Percentiles rank a stretch among this genome's conserved stretches.
phyloP scores from a whole-genome alignment of 2,329 filamentous ascomycete genomes.

The Lasiodiplodia citricola region DNA sequence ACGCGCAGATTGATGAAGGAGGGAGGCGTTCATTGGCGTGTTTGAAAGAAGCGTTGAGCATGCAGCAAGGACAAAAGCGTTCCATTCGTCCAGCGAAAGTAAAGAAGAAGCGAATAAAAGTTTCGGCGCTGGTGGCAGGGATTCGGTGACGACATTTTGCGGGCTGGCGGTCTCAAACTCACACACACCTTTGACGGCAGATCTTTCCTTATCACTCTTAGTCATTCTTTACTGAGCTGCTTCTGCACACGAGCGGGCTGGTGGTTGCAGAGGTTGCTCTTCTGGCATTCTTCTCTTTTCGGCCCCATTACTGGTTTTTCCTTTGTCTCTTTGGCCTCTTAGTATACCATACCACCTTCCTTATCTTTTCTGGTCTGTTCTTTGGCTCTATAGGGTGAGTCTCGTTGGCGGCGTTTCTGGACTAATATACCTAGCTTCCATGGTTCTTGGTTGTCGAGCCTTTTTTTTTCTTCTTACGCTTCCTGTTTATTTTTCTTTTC shows the following conservation, averaged over 20 bases:
- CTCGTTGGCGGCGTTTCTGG: not conserved
- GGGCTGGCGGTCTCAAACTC: not conserved
- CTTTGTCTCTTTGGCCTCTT: not conserved
- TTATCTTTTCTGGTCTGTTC: not conserved
- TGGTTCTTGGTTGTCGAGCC: not conserved
- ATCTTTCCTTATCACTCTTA: not conserved
- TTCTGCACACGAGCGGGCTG: slow-evolving; percentile 5
- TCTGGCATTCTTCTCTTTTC: not conserved
- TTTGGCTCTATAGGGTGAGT: not conserved
- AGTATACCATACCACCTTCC: slow-evolving; percentile 21
- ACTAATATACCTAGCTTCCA: slow-evolving; percentile 13
- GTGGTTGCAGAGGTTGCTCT: not conserved
- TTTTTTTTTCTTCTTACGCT: not conserved
- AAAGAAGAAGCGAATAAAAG: not conserved
- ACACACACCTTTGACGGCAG: not conserved
- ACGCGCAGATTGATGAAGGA: not conserved
- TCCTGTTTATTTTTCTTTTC: not conserved
- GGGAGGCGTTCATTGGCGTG: not conserved
- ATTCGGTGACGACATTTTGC: not conserved
- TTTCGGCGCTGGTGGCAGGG: slow-evolving; percentile 7
- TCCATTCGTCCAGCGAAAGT: not conserved
- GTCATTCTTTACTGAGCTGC: slow-evolving; percentile 1
- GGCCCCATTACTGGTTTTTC: not conserved
- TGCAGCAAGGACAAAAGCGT: not conserved
- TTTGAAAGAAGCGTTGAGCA: not conserved